Percentiles rank a stretch among this genome's conserved stretches.
These are phyloP conservation scores for Cordyceps cateniannulata DNA, from an alignment of 2,329 filamentous ascomycete species.

Conservation along the genomic window DNA sequence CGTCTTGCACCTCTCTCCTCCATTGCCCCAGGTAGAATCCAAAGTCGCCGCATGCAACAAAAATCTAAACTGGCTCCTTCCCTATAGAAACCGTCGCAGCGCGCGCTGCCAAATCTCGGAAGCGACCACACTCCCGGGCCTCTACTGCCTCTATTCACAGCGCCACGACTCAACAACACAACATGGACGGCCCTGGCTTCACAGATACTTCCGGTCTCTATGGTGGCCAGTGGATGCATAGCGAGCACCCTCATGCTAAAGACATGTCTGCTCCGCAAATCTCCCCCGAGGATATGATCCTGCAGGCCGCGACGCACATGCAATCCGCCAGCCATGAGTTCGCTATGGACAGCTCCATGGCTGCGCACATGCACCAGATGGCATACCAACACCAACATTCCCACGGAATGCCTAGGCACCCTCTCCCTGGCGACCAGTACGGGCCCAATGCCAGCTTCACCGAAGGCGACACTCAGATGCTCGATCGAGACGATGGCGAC, in stretches of 20 bases:
- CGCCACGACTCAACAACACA: slow-evolving; percentile 43
- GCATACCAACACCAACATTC: slow-evolving; percentile 35
- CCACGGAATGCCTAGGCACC: slow-evolving; percentile 37
- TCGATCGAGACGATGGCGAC: slow-evolving; percentile 54
- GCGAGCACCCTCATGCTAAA: slow-evolving; percentile 36
- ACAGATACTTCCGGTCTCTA: slow-evolving; percentile 39
- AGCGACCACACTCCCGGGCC: slow-evolving; percentile 47
- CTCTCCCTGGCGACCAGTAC: slow-evolving; percentile 49
- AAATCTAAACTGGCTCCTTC: slow-evolving; percentile 4
- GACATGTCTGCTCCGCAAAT: slow-evolving; percentile 41
- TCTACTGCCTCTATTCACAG: slow-evolving; percentile 53
- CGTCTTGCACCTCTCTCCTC: slow-evolving; percentile 14
- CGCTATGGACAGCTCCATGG: slow-evolving; percentile 40
- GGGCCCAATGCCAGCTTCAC: slow-evolving; percentile 46
- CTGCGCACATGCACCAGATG: slow-evolving; percentile 37
- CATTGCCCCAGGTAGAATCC: background rate
- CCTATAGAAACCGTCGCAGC: slow-evolving; percentile 25
- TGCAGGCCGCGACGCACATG: slow-evolving; percentile 51
- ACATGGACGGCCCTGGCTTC: slow-evolving; percentile 42
- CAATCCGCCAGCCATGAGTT: slow-evolving; percentile 45
- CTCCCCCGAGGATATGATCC: slow-evolving; percentile 53
- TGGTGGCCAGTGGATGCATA: slow-evolving; percentile 43
- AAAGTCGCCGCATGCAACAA: background rate
- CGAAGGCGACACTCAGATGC: slow-evolving; percentile 52
- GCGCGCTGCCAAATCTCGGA: slow-evolving; percentile 35